Evolutionary conservation across 164 flowering plant species (phyloP), one percentile per base, ranked within the genome.

Genomic region (Chimonanthus praecox): DNA sequence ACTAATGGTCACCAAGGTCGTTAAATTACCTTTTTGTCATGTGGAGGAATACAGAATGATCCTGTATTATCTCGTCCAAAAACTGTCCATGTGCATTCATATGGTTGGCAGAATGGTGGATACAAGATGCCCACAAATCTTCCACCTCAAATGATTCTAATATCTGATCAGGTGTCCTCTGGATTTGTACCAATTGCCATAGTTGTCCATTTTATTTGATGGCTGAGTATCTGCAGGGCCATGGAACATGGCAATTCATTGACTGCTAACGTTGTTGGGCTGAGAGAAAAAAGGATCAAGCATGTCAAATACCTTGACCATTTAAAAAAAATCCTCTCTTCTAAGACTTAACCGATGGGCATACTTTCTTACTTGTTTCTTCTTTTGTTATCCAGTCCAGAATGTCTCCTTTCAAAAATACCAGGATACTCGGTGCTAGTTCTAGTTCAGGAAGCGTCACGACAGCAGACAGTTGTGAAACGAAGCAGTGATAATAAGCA

Each of bases 361-460:
- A 54, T 51, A 68, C 44, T n/a, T 68, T 10, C 70, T 68, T 21
- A 68, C 70, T 68, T 20, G 49, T 68, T 68, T 66, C 10, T 10
- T 9, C 46, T 10, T 6, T 10, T 66, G 18, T 71, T 67, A 9
- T 78, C 70, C 79, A 81, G 84, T 81, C 72, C 79, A 76, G 84
- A 71, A 70, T 71, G 77, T 81, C 81, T 50, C 84, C 84, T 47
- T 81, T 81, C 51, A 74, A 64, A 72, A 81, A 76, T 75, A 73
- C 78, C 54, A 78, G 66, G 69, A 54, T 71, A 3, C 75, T 65
- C 47, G 62, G 47, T 43, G 62, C 20, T 60, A 67, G 64, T 51
- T 68, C 69, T 70, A 68, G 70, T 75, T 64, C 72, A 1, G 75
- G 51, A 11, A 60, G 45, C 6, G 49, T 20, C 16, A 7, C 66